Evolutionary conservation across 2,329 filamentous ascomycete species (phyloP), one percentile per base, ranked within the genome.

Genomic region (Monilinia fructicola): DNA sequence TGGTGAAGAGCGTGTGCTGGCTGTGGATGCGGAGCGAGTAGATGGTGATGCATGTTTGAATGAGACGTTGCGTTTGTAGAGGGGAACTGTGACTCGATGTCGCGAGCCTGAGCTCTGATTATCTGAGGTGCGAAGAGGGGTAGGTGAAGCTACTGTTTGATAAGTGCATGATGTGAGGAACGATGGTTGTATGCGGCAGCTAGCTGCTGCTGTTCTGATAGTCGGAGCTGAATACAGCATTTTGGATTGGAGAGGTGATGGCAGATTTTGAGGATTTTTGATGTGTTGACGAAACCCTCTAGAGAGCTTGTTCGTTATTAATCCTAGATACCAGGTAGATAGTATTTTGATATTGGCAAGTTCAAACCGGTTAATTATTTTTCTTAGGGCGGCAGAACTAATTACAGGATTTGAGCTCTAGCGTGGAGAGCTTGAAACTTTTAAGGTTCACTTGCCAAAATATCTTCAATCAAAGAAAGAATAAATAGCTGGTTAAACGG

Each of bases 191-290:
- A 76, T 67, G 12, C 75, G 71, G 62, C 74, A 75, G 71, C 74
- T 68, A 42, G 75, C 69, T 52, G 72, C 74, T 66, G 74, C 75
- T 16, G 71, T 72, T 31, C 75, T 73, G 21, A 77, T 67, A 44
- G 69, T 73, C 16, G 74, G 73, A 52, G 72, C 72, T 69, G 74
- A 67, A 62, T 69, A 71, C 65, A 76, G 66, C 74, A 76, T 76
- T 53, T 50, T 74, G 67, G n/a, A 54, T 60, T 11, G 26, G n/a
- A 16, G 54, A 6, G 9, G 44, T 18, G 23, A 21, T 61, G 52
- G 63, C 26, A 23, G 18, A 6, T 42, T 66, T 21, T 65, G 42
- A 18, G n/a, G 11, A 46, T 35, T 28, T 67, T 54, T 38, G 61
- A 54, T 52, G 56, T 67, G 52, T 40, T 64, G 65, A 64, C 54